phyloP scores from a whole-genome alignment of 768 basidiomycete genomes.

The Naganishia onofrii region DNA sequence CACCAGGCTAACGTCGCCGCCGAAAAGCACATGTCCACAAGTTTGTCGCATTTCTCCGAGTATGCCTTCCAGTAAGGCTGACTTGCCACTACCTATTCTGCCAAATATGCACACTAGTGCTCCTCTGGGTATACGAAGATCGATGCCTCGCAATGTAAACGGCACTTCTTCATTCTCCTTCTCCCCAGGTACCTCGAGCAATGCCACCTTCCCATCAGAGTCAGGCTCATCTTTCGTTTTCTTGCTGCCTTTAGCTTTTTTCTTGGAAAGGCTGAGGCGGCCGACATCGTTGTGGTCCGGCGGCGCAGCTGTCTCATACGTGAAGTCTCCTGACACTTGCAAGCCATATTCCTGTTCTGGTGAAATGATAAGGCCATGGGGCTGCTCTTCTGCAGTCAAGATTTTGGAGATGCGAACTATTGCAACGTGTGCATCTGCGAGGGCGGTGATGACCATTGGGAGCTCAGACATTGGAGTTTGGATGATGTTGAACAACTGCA shows the following conservation, averaged over 20 bases:
- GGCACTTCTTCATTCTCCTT: conserved; percentile 28
- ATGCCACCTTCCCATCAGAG: not conserved
- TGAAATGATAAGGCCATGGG: conserved; percentile 57
- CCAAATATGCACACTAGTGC: conserved; percentile 47
- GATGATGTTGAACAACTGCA: conserved; percentile 61
- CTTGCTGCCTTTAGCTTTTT: conserved; percentile 21
- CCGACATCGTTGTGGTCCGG: conserved; percentile 35
- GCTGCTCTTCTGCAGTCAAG: conserved; percentile 57
- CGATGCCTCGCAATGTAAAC: conserved; percentile 59
- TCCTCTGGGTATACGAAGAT: conserved; percentile 38
- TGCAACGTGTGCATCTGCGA: conserved; percentile 29
- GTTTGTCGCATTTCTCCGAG: conserved; percentile 47
- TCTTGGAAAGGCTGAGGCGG: conserved; percentile 28
- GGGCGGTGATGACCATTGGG: conserved; percentile 37
- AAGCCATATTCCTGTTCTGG: conserved; percentile 54
- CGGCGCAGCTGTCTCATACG: conserved; percentile 41
- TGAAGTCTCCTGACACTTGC: conserved; percentile 50
- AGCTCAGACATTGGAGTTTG: conserved; percentile 41
- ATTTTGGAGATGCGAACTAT: conserved; percentile 24
- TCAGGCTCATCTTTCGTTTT: not conserved
- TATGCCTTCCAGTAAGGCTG: conserved; percentile 42
- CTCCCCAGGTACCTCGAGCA: not conserved
- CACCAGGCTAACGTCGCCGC: conserved; percentile 44
- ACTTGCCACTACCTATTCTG: conserved; percentile 48
- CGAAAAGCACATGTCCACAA: conserved; percentile 37